phyloP scores from a whole-genome alignment of 2,329 filamentous ascomycete genomes.

The Apiospora sp. region DNA sequence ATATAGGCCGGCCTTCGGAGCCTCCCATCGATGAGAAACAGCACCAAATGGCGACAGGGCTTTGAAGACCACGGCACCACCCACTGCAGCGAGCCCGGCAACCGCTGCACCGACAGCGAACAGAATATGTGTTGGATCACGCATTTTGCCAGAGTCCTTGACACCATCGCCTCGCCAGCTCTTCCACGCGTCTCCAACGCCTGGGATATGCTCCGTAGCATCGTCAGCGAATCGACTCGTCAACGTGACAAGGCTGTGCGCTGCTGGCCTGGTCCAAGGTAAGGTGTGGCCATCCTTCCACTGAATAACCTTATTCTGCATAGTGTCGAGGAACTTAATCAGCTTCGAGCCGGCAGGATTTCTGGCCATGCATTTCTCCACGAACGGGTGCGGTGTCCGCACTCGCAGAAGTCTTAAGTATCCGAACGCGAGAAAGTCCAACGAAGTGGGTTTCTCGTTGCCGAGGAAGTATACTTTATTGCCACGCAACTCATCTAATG shows the following conservation, averaged over 20 bases:
- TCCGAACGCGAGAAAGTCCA: constrained; percentile 84
- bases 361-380: constrained; percentile 40
- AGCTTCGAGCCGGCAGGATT: constrained; percentile 37
- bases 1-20: constrained; percentile 43
- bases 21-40: constrained; percentile 52
- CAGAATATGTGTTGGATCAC: constrained; percentile 40
- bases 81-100: constrained; percentile 41
- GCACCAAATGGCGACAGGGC: constrained; percentile 54
- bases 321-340: constrained; percentile 32
- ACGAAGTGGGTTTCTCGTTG: constrained; percentile 56
- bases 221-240: constrained; percentile 42
- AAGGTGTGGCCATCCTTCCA: constrained; percentile 28
- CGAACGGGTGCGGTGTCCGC: constrained; percentile 55
- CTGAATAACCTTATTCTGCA: constrained; percentile 27
- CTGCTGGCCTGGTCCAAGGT: constrained; percentile 33
- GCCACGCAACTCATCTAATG: constrained; percentile 70
- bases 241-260: constrained; percentile 31
- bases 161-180: constrained; percentile 44
- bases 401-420: constrained; percentile 79
- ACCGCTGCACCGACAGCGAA: constrained; percentile 48
- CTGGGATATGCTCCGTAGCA: constrained; percentile 42
- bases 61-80: constrained; percentile 50
- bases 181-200: constrained; percentile 45
- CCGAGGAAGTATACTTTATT: constrained; percentile 63
- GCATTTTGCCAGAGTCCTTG: constrained; percentile 35